Evolutionary conservation across 75 land plant species (phyloP), one percentile per base, ranked within the genome.

Genomic region (Picea glauca): DNA sequence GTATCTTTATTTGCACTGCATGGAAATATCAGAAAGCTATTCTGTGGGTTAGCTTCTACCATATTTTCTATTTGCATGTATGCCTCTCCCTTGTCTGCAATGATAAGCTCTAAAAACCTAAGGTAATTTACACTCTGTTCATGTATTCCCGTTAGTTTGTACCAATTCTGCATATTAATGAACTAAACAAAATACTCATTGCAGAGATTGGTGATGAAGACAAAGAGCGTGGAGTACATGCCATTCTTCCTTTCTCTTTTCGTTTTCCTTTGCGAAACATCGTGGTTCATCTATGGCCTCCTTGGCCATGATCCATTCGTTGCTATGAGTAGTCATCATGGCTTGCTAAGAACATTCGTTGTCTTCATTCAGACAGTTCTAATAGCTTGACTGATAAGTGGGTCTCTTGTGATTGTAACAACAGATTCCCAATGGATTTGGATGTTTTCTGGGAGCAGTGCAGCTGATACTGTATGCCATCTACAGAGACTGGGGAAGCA

Each of bases 161-260:
- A 26, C 26, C 26, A 26, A 26, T 26, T 26, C 26, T 26, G 26
- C 26, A 26, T 26, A 26, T 30, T 12, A 1, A 59, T 62, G 11
- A 62, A 11, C 33, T 11, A 11, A 3, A 30, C 12, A 1, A 63
- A 11, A 30, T 14, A 0, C 33, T 11, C 23, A 38, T 68, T 82
- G 79, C 85, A 92, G 90, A 86, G 88, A 58, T 20, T 82, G 78
- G 95, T 93, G 80, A 83, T 91, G 4, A 83, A 83, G 50, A 93
- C 91, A 0, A 88, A 85, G 76, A 93, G 95, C 60, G 93, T 91
- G 81, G 95, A 91, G 79, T 93, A 63, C 87, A 93, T 93, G 95
- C 95, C 95, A 4, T 89, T 93, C 80, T 82, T 82, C 72, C 80
- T 93, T 33, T 93, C 95, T 4, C 80, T 93, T 61, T 91, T 85